Evolutionary conservation across 1,139 yeast genomes (phyloP).

Genomic region (Yamadazyma atlantica): DNA sequence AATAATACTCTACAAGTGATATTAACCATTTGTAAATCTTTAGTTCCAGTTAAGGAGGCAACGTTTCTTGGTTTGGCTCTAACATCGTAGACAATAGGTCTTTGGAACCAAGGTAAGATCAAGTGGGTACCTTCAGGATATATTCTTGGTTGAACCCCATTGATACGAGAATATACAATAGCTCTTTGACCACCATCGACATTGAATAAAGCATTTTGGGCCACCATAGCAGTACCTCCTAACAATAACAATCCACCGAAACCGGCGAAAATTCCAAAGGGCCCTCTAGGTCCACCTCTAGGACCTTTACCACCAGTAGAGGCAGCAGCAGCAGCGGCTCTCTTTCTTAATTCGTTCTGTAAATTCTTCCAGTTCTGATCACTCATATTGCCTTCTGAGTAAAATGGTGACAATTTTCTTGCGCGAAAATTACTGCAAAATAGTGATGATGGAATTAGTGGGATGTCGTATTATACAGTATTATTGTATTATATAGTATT

Average conservation of each 20-base stretch:
- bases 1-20: conserved; percentile 96
- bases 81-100: conserved; percentile 90
- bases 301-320: conserved; percentile 12
- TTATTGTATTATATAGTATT: too few relatives aligned
- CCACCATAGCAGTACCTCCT: conserved; percentile 68
- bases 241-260: conserved; percentile 72
- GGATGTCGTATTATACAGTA: too few relatives aligned
- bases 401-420: neutral
- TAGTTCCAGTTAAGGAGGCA: conserved; percentile 96
- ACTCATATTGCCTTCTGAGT: conserved; percentile 25
- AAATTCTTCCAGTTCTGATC: conserved; percentile 68
- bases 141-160: conserved; percentile 84
- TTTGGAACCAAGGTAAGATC: conserved; percentile 91
- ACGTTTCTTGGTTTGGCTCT: conserved; percentile 97
- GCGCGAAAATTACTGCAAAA: conserved; percentile 1
- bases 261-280: conserved; percentile 69
- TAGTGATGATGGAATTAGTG: too few relatives aligned
- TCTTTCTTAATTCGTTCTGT: conserved; percentile 64
- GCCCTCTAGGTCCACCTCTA: conserved; percentile 46
- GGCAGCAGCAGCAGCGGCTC: conserved; percentile 54
- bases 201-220: conserved; percentile 80
- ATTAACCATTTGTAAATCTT: conserved; percentile 98
- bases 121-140: conserved; percentile 95
- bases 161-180: conserved; percentile 82
- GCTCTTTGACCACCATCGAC: conserved; percentile 99